Percentiles rank a stretch among this genome's conserved stretches.
Conservation (phyloP, 176 grass and related monocot species). For the Aegilops tauschii region DNA sequence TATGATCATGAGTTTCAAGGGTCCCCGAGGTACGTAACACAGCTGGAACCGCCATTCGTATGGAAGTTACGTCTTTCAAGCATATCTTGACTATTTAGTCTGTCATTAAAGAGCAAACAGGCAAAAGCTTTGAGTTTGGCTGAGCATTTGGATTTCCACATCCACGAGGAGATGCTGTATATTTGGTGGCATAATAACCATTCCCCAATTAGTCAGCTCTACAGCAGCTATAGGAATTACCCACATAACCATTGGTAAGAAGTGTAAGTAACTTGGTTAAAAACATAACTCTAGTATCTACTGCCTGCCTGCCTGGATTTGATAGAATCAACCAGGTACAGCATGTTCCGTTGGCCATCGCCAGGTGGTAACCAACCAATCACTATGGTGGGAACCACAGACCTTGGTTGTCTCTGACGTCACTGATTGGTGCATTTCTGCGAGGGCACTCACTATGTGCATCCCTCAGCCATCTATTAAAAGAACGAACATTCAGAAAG, state of each 20-base stretch:
- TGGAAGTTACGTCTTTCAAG: not conserved
- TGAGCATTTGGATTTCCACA: not conserved
- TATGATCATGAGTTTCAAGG: not conserved
- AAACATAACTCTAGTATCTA: not conserved
- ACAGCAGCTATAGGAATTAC: not conserved
- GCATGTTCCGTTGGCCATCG: not conserved
- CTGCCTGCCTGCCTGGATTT: not conserved
- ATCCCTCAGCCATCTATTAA: conserved; percentile 38
- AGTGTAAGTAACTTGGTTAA: not conserved
- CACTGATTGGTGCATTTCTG: conserved; percentile 52
- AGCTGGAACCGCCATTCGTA: not conserved
- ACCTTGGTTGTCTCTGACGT: not conserved
- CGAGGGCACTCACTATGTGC: conserved; percentile 42
- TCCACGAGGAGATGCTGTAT: not conserved
- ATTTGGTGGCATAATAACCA: not conserved
- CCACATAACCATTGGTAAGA: not conserved
- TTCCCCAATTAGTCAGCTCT: not conserved
- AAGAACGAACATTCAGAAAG: conserved; percentile 27
- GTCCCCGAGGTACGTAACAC: not conserved
- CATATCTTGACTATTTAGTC: not conserved
- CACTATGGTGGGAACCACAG: not conserved
- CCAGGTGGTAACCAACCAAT: not conserved
- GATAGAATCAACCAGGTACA: not conserved
- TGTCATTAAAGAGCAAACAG: not conserved
- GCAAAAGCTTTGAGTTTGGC: not conserved